These are phyloP conservation scores for Beauveria scarabaeidicola DNA, from an alignment of 2,329 filamentous ascomycete species.

Conservation along the genomic window DNA sequence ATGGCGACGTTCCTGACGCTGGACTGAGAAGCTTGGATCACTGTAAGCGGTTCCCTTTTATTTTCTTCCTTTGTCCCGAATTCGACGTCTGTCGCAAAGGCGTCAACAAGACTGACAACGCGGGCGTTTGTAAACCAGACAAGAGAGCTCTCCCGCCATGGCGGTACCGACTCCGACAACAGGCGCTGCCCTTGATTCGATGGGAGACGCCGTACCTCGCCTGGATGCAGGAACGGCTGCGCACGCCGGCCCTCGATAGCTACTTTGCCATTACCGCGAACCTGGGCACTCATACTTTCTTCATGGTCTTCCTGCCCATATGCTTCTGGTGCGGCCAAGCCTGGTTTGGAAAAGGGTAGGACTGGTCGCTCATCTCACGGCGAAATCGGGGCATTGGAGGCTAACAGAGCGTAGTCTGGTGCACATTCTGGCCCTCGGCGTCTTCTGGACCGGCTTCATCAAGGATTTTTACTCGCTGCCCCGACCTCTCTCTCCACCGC, in stretches of 20 bases:
- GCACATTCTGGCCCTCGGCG: constrained; percentile 68
- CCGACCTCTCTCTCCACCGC: constrained; percentile 80
- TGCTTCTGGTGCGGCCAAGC: constrained; percentile 94
- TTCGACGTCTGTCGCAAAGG: background rate
- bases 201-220: constrained; percentile 95
- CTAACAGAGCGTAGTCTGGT: constrained; percentile 42
- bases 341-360: constrained; percentile 77
- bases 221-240: constrained; percentile 69
- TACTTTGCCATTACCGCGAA: constrained; percentile 98
- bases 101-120: background rate
- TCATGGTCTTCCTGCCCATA: constrained; percentile 91
- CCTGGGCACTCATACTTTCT: constrained; percentile 95
- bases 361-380: constrained; percentile 15
- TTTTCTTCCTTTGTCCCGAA: background rate
- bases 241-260: constrained; percentile 78
- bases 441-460: constrained; percentile 84
- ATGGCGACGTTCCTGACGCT: constrained; percentile 47
- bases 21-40: constrained; percentile 74
- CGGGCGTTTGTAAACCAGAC: constrained; percentile 44
- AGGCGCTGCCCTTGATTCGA: constrained; percentile 75
- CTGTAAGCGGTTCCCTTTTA: constrained; percentile 39
- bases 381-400: background rate
- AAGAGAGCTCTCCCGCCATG: constrained; percentile 75
- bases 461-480: constrained; percentile 93
- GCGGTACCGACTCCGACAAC: constrained; percentile 79